Evolutionary conservation across 1,284 basidiomycete species (phyloP).

Genomic region (Xanthoconium separans): DNA sequence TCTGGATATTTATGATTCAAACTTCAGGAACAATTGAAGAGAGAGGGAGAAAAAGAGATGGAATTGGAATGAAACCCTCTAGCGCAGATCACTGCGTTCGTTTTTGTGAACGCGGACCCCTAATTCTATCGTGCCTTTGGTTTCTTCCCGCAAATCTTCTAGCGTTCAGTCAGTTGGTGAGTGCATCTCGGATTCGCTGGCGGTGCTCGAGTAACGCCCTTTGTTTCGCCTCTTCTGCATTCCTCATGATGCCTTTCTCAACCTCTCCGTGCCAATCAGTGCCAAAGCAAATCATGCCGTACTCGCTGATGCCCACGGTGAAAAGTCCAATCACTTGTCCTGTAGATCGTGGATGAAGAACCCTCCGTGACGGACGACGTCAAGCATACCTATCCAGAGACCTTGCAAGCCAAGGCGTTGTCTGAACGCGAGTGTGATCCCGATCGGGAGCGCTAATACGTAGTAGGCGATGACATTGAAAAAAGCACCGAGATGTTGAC

Average conservation of each 20-base stretch:
- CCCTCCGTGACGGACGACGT: not conserved
- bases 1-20: not conserved
- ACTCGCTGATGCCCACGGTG: conserved; percentile 70
- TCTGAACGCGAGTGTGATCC: conserved; percentile 66
- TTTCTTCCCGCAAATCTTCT: not conserved
- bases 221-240: conserved; percentile 49
- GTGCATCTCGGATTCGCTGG: conserved; percentile 4
- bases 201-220: conserved; percentile 22
- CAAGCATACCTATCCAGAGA: conserved; percentile 59
- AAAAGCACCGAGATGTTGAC: conserved; percentile 70
- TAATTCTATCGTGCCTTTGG: not conserved
- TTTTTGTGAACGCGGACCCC: not conserved
- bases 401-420: conserved; percentile 57
- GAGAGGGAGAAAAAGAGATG: not conserved
- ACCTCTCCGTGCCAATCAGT: conserved; percentile 69
- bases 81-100: not conserved
- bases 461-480: conserved; percentile 81
- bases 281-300: conserved; percentile 59
- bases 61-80: not conserved
- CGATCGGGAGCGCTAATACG: conserved; percentile 68
- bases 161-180: conserved; percentile 18
- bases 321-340: conserved; percentile 74
- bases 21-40: not conserved
- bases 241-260: conserved; percentile 48
- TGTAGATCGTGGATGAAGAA: conserved; percentile 19